Conservation (phyloP, 2,329 filamentous ascomycete genomes). For the Coniochaeta ligniaria region DNA sequence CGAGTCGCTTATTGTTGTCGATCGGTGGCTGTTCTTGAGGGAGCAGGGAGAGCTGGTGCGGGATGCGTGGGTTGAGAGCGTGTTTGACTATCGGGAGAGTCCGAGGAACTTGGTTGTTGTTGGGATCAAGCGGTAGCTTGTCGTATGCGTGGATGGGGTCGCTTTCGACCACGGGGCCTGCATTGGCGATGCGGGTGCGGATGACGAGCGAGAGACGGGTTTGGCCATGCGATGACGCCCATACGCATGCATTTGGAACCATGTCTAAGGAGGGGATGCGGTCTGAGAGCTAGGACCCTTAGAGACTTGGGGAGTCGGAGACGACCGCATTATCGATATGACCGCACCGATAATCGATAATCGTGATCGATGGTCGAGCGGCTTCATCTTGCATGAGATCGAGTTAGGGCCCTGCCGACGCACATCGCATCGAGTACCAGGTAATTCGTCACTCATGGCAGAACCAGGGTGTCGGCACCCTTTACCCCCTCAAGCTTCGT, state of each 20-base stretch:
- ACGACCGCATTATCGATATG: background rate
- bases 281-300: background rate
- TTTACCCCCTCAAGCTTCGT: background rate
- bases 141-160: background rate
- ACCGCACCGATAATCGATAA: background rate
- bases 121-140: slow-evolving; percentile 58
- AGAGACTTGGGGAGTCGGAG: background rate
- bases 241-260: background rate
- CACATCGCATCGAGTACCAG: too few relatives aligned
- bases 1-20: slow-evolving; percentile 83
- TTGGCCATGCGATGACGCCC: background rate
- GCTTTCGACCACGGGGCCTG: background rate
- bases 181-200: background rate
- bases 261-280: background rate
- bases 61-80: slow-evolving; percentile 83
- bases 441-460: background rate
- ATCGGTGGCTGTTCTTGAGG: slow-evolving; percentile 79
- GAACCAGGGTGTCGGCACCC: background rate
- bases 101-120: slow-evolving; percentile 91
- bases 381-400: background rate
- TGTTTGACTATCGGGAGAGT: slow-evolving; percentile 82
- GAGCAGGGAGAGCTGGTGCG: slow-evolving; percentile 67
- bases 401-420: background rate
- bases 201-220: background rate
- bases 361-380: background rate